These are phyloP conservation scores for Neonectria sp. DNA, from an alignment of 2,329 filamentous ascomycete genomes.

Conservation along the genomic window DNA sequence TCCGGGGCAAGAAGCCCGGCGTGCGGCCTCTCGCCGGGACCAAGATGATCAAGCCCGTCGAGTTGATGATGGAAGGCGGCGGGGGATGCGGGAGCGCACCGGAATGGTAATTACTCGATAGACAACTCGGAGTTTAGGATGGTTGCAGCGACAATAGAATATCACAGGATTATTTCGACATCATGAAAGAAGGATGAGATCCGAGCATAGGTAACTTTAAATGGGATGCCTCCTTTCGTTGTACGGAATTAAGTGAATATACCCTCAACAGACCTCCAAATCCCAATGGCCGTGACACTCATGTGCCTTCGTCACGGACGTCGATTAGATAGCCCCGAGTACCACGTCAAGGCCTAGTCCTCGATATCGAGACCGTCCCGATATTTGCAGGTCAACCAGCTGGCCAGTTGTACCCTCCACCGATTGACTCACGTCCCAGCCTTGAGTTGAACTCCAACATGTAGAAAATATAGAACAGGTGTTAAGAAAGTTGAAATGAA, in stretches of 20 bases:
- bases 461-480: conserved; percentile 20
- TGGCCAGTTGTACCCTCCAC: conserved; percentile 3
- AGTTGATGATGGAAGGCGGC: conserved; percentile 55
- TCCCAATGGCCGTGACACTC: conserved; percentile 21
- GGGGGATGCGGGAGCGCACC: conserved; percentile 60
- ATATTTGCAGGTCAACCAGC: conserved; percentile 13
- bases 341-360: conserved; percentile 6
- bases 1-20: conserved; percentile 60
- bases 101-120: conserved; percentile 59
- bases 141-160: background rate
- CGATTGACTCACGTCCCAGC: background rate
- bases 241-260: conserved; percentile 33
- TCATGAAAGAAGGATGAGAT: conserved; percentile 16
- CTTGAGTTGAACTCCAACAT: conserved; percentile 9
- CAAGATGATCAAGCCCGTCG: conserved; percentile 55
- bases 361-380: background rate
- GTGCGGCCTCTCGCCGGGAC: conserved; percentile 53
- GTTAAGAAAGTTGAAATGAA: conserved; percentile 34
- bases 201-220: conserved; percentile 32
- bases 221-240: conserved; percentile 30
- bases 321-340: conserved; percentile 22
- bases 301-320: conserved; percentile 13
- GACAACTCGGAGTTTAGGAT: conserved; percentile 27
- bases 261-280: conserved; percentile 28
- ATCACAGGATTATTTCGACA: conserved; percentile 6